Evolutionary conservation across 805 yeast species (phyloP).

Genomic region (Yarrowia sp.): DNA sequence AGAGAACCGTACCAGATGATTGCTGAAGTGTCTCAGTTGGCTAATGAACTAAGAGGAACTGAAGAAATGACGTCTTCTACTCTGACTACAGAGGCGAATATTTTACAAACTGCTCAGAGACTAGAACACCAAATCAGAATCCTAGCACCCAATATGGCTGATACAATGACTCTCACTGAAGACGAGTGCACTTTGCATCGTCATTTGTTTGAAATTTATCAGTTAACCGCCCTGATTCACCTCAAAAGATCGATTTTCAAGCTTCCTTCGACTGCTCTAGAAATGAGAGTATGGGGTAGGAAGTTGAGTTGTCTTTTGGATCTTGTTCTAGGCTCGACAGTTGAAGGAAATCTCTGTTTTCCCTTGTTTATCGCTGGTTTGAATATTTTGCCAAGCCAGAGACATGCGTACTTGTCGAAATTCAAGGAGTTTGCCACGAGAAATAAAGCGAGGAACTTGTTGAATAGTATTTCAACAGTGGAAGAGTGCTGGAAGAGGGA

Average conservation of each 20-base stretch:
- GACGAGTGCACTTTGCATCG: slow-evolving; percentile 63
- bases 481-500: slow-evolving; percentile 47
- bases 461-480: slow-evolving; percentile 44
- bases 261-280: slow-evolving; percentile 60
- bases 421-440: slow-evolving; percentile 56
- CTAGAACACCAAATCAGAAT: slow-evolving; percentile 51
- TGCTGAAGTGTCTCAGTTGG: slow-evolving; percentile 65
- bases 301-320: slow-evolving; percentile 59
- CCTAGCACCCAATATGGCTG: slow-evolving; percentile 53
- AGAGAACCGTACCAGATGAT: slow-evolving; percentile 63
- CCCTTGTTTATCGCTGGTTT: slow-evolving; percentile 79
- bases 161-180: slow-evolving; percentile 43
- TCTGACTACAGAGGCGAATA: slow-evolving; percentile 1
- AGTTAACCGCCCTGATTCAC: slow-evolving; percentile 64
- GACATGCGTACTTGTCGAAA: slow-evolving; percentile 40
- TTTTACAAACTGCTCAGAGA: slow-evolving; percentile 33
- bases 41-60: slow-evolving; percentile 40
- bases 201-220: slow-evolving; percentile 69
- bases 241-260: slow-evolving; percentile 62
- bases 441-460: slow-evolving; percentile 66
- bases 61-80: slow-evolving; percentile 1
- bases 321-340: slow-evolving; percentile 59
- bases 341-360: slow-evolving; percentile 70
- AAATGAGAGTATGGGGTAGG: slow-evolving; percentile 56
- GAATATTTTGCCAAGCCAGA: slow-evolving; percentile 45